Evolutionary conservation across 2,329 filamentous ascomycete genomes (phyloP), one percentile per base, ranked within the genome.

Genomic region (Samsoniella hepiali): DNA sequence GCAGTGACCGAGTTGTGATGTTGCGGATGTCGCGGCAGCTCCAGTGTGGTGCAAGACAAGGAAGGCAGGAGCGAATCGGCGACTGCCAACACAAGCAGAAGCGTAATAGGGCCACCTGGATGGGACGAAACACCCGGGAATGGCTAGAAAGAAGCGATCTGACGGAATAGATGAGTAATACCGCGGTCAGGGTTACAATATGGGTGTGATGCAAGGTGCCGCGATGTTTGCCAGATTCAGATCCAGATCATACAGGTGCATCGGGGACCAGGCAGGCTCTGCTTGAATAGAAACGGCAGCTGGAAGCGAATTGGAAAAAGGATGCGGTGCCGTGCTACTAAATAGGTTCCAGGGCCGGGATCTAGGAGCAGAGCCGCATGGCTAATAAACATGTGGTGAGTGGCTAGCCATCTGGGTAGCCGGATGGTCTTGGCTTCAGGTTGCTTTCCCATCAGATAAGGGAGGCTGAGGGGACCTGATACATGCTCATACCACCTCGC

Each of bases 401-500:
- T 22, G 22, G 22, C 22, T 22, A 22, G 22, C 22, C 22, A 22
- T 22, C 22, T 22, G 22, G 22, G 22, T 22, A 22, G 22, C 22
- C 22, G 22, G 22, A 22, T 22, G 22, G 22, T 22, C 22, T 22
- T 49, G 45, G n/a, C 42, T 22, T 42, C 31, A 10, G n/a, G 29
- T 36, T 45, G 57, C 31, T 40, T 38, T 22, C n/a, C 27, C 40
- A 51, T 54, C 51, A 40, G 29, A 44, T 45, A 56, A 55, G n/a
- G 42, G 47, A 10, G 3, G 10, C 29, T 5, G 11, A 17, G n/a
- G 53, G 22, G 27, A 54, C 40, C 59, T 56, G 51, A 62, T 62
- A 56, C 51, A 49, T 36, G 42, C 42, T 55, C 50, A 56, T 62
- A 47, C 59, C 22, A 54, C 40, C 49, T 50, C 27, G 34, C 27